These are phyloP conservation scores for Talaromyces liani DNA, from an alignment of 495 filamentous ascomycete genomes.

Conservation along the genomic window DNA sequence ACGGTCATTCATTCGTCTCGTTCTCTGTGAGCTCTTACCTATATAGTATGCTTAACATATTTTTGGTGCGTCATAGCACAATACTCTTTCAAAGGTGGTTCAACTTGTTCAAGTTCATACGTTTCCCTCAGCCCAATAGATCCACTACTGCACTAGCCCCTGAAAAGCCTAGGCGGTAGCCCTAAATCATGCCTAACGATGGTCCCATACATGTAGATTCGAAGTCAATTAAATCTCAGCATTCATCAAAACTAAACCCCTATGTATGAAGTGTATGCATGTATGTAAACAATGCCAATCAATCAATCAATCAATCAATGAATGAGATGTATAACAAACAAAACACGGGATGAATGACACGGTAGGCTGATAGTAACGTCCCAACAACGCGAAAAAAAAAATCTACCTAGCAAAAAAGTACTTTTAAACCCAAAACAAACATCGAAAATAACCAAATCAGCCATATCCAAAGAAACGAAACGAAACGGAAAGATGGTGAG, in stretches of 20 bases:
- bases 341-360: not conserved
- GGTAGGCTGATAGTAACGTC: not conserved
- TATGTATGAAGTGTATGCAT: not conserved
- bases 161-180: not conserved
- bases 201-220: not conserved
- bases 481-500: not conserved
- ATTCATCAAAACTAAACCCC: not conserved
- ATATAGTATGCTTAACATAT: not conserved
- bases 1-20: not conserved
- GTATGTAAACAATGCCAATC: conserved; percentile 6
- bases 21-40: not conserved
- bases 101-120: not conserved
- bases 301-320: conserved; percentile 1
- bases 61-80: not conserved
- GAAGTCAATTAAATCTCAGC: not conserved
- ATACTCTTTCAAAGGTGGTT: not conserved
- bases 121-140: no score
- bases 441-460: not conserved
- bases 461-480: not conserved
- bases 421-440: not conserved
- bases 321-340: not conserved
- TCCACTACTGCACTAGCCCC: not conserved
- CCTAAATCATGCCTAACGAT: not conserved
- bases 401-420: not conserved
- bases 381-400: not conserved